A percentile compares a stretch with the other conserved stretches of the same genome.
Conservation (phyloP, 2,329 filamentous ascomycete genomes). For the Biscogniauxia sp. region DNA sequence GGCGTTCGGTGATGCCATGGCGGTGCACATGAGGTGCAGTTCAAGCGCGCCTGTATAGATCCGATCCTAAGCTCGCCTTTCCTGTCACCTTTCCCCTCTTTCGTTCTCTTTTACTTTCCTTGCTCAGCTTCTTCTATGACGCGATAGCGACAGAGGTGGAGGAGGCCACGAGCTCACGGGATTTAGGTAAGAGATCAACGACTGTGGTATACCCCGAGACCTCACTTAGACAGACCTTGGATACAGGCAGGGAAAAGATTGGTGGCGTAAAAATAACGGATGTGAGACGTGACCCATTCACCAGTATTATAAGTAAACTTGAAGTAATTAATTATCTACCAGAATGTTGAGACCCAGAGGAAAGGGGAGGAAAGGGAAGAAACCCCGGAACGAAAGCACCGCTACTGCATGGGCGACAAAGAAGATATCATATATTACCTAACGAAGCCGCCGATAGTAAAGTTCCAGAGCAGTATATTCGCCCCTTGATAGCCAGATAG, state of each 20-base stretch:
- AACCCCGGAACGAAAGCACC: not conserved
- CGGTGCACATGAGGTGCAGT: not conserved
- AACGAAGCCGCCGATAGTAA: not conserved
- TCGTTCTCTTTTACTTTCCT: not conserved
- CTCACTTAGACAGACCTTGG: not conserved
- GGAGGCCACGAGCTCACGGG: not conserved
- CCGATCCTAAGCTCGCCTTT: not conserved
- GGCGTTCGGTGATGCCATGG: constrained; percentile 42
- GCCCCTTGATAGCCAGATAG: not conserved
- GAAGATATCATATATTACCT: not conserved
- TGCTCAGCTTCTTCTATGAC: no score
- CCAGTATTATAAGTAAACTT: not conserved
- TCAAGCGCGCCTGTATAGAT: not conserved
- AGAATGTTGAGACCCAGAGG: not conserved
- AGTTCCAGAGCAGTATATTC: not conserved
- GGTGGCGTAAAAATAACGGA: not conserved
- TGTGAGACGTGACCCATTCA: not conserved
- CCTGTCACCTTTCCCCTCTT: not conserved
- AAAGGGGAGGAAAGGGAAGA: not conserved
- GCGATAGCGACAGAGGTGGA: not conserved
- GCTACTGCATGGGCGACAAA: not conserved
- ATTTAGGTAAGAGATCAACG: not conserved
- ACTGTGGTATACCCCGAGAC: not conserved
- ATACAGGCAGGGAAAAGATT: not conserved
- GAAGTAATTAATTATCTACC: not conserved